Percentiles rank a stretch among this genome's conserved stretches.
Conservation (phyloP, 2,329 filamentous ascomycete species). For the Immersiporthe knoxdaviesiana region DNA sequence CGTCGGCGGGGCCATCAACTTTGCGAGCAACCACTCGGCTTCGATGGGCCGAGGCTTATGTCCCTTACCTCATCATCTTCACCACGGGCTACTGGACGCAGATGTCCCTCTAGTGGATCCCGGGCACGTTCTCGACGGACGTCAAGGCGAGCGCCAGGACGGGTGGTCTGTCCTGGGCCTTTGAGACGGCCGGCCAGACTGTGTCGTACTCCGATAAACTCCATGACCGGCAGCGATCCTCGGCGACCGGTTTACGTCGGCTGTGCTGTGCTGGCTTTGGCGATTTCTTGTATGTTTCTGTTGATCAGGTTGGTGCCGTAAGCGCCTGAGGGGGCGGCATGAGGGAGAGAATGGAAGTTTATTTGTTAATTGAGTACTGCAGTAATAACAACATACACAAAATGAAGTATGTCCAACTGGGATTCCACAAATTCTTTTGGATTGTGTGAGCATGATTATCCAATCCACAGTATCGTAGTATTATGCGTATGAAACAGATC, state of each 20-base stretch:
- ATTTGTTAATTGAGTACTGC: too few species aligned
- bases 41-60: conserved; percentile 29
- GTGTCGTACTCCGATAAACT: conserved; percentile 39
- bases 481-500: too few species aligned
- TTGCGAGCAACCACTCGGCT: conserved; percentile 35
- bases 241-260: conserved; percentile 27
- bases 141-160: conserved; percentile 38
- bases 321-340: conserved; percentile 12
- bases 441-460: too few species aligned
- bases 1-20: conserved; percentile 41
- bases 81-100: conserved; percentile 30
- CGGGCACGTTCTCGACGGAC: conserved; percentile 42
- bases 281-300: conserved; percentile 25
- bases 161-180: conserved; percentile 37
- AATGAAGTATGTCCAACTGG: too few species aligned
- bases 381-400: too few species aligned
- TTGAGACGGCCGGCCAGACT: conserved; percentile 38
- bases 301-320: conserved; percentile 26
- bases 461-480: too few species aligned
- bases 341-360: conserved; percentile 15
- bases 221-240: conserved; percentile 28
- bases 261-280: conserved; percentile 23
- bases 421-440: too few species aligned
- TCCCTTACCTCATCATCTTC: conserved; percentile 29
- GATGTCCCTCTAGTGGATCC: conserved; percentile 41